Evolutionary conservation across 2,329 filamentous ascomycete genomes (phyloP).

Genomic region (Myriosclerotinia duriaeana): DNA sequence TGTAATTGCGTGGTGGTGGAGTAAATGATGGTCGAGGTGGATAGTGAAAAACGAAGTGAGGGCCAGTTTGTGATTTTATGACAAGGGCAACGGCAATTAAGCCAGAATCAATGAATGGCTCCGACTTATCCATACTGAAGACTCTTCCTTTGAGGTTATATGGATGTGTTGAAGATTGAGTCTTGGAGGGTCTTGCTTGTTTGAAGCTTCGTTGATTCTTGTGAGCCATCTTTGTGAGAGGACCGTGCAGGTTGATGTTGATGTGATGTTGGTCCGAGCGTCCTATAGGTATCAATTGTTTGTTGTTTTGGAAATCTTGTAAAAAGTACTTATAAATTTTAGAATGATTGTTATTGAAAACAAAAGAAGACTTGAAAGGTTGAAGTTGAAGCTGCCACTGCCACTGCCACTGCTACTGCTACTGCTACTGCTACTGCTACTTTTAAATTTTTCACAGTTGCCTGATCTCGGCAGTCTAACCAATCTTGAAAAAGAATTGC

Average conservation of each 20-base stretch:
- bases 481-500: neutral
- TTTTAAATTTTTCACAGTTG: neutral
- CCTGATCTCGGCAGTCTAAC: neutral
- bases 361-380: too few species aligned
- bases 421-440: too few species aligned
- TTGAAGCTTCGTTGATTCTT: neutral
- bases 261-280: too few species aligned
- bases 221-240: too few species aligned
- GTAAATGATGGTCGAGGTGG: slow-evolving; percentile 56
- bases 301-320: neutral
- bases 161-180: neutral
- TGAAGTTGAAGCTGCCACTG: neutral
- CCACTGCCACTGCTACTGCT: too few species aligned
- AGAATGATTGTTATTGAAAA: too few species aligned
- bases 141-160: slow-evolving; percentile 7
- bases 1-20: slow-evolving; percentile 35
- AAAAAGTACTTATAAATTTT: neutral
- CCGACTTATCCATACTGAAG: slow-evolving; percentile 17
- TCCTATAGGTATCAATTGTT: too few species aligned
- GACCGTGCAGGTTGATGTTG: too few species aligned
- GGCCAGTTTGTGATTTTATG: slow-evolving; percentile 68
- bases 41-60: slow-evolving; percentile 84
- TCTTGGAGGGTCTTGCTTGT: neutral
- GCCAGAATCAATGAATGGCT: slow-evolving; percentile 47
- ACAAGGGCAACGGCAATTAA: slow-evolving; percentile 44